Percentiles rank a stretch among this genome's conserved stretches.
Evolutionary conservation across 129 eudicot species (phyloP).

Genomic region (Chrysanthemum makinoi): DNA sequence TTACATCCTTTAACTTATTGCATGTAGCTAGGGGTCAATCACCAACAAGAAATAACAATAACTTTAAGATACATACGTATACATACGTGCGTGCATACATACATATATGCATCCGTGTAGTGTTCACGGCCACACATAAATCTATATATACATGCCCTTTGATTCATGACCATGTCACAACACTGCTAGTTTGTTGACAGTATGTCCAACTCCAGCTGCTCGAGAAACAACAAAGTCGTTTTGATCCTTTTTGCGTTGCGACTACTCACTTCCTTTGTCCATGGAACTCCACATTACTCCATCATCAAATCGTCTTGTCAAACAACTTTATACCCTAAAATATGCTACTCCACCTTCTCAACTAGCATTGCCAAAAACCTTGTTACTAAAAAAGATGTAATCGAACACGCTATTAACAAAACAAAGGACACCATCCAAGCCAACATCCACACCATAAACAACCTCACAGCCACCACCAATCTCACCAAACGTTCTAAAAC

Average conservation of each 20-base stretch:
- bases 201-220: neutral
- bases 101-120: no score
- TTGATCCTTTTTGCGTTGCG: neutral
- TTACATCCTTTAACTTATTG: no score
- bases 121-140: no score
- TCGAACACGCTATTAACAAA: conserved; percentile 48
- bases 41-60: no score
- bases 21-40: no score
- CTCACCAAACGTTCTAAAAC: conserved; percentile 47
- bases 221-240: neutral
- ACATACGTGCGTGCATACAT: no score
- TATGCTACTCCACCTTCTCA: conserved; percentile 45
- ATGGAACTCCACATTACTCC: neutral
- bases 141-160: no score
- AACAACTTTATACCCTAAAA: conserved; percentile 60
- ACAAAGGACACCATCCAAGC: conserved; percentile 40
- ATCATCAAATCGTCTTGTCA: conserved; percentile 28
- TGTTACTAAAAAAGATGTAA: conserved; percentile 45
- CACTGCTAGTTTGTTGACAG: neutral
- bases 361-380: conserved; percentile 12
- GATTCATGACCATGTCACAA: no score
- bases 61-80: no score
- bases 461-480: conserved; percentile 17
- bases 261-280: neutral
- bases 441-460: conserved; percentile 42